These are phyloP conservation scores for Hemisphaericaspora lyxosophila DNA, from an alignment of 1,139 yeast species.

Conservation along the genomic window DNA sequence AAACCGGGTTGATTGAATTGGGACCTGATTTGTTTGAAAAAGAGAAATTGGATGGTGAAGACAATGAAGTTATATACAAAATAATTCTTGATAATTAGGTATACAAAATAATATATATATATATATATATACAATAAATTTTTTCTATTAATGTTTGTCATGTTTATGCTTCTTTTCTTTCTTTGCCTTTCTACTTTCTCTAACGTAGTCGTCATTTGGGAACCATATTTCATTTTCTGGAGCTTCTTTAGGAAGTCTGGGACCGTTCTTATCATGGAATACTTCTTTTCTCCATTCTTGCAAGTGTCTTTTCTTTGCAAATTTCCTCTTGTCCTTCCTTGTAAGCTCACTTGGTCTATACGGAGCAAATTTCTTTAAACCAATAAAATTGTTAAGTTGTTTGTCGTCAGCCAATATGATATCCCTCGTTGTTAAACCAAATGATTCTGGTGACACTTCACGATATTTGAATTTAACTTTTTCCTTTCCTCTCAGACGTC, in stretches of 20 bases:
- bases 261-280: slow-evolving; percentile 66
- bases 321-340: slow-evolving; percentile 79
- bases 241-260: slow-evolving; percentile 35
- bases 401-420: slow-evolving; percentile 87
- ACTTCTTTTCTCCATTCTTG: slow-evolving; percentile 89
- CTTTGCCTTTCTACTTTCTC: slow-evolving; percentile 2
- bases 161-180: slow-evolving; percentile 3
- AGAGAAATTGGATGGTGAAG: slow-evolving; percentile 14
- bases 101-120: not conserved
- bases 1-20: slow-evolving; percentile 49
- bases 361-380: slow-evolving; percentile 91
- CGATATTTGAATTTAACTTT: slow-evolving; percentile 74
- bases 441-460: slow-evolving; percentile 93
- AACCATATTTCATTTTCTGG: slow-evolving; percentile 40
- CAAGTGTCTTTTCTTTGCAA: slow-evolving; percentile 75
- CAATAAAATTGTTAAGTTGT: slow-evolving; percentile 78
- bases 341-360: slow-evolving; percentile 76
- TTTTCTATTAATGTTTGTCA: not conserved
- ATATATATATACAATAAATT: too few species aligned
- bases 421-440: slow-evolving; percentile 83
- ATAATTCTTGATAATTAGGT: slow-evolving; percentile 10
- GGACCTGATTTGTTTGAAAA: slow-evolving; percentile 15
- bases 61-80: slow-evolving; percentile 11
- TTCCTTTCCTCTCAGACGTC: slow-evolving; percentile 42
- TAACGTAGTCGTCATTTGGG: slow-evolving; percentile 21